Evolutionary conservation across 768 basidiomycete species (phyloP), one percentile per base, ranked within the genome.

Genomic region (Trametes meyenii): DNA sequence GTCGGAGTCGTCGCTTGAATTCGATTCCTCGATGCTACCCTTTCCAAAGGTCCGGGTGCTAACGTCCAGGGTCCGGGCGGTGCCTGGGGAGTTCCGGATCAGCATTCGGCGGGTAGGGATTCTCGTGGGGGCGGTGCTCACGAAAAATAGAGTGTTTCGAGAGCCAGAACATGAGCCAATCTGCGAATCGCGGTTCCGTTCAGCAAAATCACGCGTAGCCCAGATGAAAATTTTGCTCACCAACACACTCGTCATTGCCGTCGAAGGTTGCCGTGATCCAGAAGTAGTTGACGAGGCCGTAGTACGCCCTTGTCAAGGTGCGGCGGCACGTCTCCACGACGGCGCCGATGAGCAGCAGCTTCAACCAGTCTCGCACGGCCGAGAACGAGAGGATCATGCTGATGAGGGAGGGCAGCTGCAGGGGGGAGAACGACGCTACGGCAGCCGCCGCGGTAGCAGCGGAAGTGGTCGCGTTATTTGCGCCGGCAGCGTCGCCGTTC

Each of bases 91-190:
- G 50, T 24, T 16, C 17, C 23, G 5, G 21, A 40, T 61, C 12
- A 50, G 60, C 48, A 12, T 33, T 40, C 46, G 29, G 46, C 14
- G 44, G 24, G 0, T 19, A 24, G 23, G 35, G 39, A 14, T 29
- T 10, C 59, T 5, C 38, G 26, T 14, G 26, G 38, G 29, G 33
- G 50, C 36, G 16, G 43, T 52, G 43, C 56, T 54, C 52, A 63
- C 62, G 62, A 46, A 63, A 63, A 14, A 54, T 49, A n/a, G 51
- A 21, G 19, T 86, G 84, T 55, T 79, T 79, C 11, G 86, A 84
- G 1, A 91, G 72, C 88, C 89, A 91, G 44, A 80, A 73, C 80
- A 88, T 81, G 69, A 90, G 79, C 89, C 89, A 91, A 48, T 81
- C 87, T 89, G 62, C 33, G 42, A 44, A 42, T 16, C 39, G 54